These are phyloP conservation scores for Rhododendron griersonianum DNA, from an alignment of 148 eudicot species.

Conservation along the genomic window DNA sequence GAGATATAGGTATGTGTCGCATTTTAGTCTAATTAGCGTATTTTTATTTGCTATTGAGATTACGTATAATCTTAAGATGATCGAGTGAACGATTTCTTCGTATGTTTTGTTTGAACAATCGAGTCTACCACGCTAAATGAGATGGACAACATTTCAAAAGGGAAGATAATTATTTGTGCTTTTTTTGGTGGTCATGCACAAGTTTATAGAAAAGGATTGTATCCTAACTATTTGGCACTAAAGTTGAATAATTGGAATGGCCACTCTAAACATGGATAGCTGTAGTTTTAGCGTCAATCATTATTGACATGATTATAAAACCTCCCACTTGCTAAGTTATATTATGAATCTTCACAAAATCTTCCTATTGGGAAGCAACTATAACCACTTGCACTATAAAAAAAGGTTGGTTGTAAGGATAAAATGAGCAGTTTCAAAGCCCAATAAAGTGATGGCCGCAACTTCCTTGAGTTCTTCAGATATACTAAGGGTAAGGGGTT, in stretches of 20 bases:
- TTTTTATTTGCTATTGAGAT: not conserved
- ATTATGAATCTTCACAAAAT: not conserved
- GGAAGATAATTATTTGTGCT: not conserved
- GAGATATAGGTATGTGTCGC: not conserved
- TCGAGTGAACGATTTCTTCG: not conserved
- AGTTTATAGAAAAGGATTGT: not conserved
- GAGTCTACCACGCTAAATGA: not conserved
- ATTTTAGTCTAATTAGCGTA: not conserved
- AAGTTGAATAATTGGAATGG: not conserved
- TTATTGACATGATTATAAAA: not conserved
- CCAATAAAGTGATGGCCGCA: not conserved
- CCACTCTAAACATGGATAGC: not conserved
- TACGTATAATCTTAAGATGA: not conserved
- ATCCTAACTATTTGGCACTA: not conserved
- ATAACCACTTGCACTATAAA: not conserved
- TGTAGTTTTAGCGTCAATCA: not conserved
- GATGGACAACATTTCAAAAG: not conserved
- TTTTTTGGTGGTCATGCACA: not conserved
- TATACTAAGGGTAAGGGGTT: too few species aligned
- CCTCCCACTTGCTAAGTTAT: not conserved
- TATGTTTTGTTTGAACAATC: not conserved
- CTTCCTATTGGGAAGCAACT: not conserved
- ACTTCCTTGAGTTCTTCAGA: not conserved
- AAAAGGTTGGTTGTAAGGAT: not conserved
- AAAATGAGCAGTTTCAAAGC: not conserved